phyloP scores from a whole-genome alignment of 306 rosid species.

The Vigna unguiculata region DNA sequence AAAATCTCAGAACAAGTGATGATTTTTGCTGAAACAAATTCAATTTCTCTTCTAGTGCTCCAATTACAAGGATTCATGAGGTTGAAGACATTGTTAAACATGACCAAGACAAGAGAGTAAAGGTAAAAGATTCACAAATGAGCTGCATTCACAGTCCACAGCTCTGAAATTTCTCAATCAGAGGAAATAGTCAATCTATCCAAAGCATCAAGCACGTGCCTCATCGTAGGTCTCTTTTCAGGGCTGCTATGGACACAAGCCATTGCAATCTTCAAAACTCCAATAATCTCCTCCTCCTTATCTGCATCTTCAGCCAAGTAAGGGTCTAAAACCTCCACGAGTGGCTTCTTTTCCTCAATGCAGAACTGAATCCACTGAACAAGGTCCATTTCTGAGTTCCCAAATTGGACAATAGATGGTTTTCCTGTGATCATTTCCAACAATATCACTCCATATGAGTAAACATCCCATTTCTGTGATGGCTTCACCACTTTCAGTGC shows the following conservation, averaged over 20 bases:
- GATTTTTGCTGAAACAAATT: constrained; percentile 43
- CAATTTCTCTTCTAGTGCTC: constrained; percentile 35
- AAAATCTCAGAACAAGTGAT: constrained; percentile 32
- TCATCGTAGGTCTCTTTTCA: constrained; percentile 92
- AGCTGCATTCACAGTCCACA: constrained; percentile 42
- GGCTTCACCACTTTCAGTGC: constrained; percentile 89
- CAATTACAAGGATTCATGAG: constrained; percentile 46
- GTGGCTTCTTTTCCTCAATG: constrained; percentile 94
- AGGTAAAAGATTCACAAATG: constrained; percentile 50
- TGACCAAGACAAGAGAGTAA: constrained; percentile 26
- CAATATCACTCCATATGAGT: constrained; percentile 90
- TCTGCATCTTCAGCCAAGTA: constrained; percentile 71
- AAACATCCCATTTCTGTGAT: constrained; percentile 97
- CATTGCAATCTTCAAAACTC: constrained; percentile 87
- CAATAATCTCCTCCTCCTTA: constrained; percentile 82
- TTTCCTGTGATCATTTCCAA: constrained; percentile 89
- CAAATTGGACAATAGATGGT: constrained; percentile 75
- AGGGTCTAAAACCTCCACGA: constrained; percentile 82
- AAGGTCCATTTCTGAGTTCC: constrained; percentile 86
- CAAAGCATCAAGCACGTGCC: constrained; percentile 82
- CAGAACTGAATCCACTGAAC: constrained; percentile 94
- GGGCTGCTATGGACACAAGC: constrained; percentile 88
- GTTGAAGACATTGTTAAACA: constrained; percentile 31
- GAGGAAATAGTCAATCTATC: constrained; percentile 65
- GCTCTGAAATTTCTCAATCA: constrained; percentile 52